Conservation (phyloP, 2,329 filamentous ascomycete genomes). For the Ustilaginoidea virens region DNA sequence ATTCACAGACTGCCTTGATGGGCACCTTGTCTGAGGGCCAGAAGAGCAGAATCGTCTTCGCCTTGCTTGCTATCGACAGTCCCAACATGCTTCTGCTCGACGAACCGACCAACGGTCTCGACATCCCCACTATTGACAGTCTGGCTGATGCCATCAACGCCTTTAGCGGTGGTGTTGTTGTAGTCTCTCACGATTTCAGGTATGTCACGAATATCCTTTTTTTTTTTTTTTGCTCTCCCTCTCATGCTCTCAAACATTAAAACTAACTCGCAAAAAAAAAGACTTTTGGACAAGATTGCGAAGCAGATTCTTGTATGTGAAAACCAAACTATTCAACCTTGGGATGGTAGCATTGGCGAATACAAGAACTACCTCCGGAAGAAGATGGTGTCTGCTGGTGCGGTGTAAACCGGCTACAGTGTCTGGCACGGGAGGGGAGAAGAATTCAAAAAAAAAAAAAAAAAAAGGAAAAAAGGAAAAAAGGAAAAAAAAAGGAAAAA, state of each 20-base stretch:
- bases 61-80: conserved; percentile 81
- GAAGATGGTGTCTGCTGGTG: conserved; percentile 88
- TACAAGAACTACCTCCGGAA: conserved; percentile 99
- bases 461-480: conserved; percentile 1
- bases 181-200: conserved; percentile 98
- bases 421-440: too few relatives aligned
- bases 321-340: conserved; percentile 82
- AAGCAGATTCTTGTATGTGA: conserved; percentile 99
- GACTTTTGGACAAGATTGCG: conserved; percentile 96
- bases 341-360: conserved; percentile 77
- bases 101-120: conserved; percentile 97
- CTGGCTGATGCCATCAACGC: conserved; percentile 95
- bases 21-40: conserved; percentile 95
- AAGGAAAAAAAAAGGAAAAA: background rate
- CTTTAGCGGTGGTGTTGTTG: conserved; percentile 90
- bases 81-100: conserved; percentile 98
- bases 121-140: conserved; percentile 97
- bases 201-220: too few relatives aligned
- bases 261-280: conserved; percentile 20
- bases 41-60: conserved; percentile 96
- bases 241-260: background rate
- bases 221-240: background rate
- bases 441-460: conserved; percentile 1
- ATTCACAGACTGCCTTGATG: conserved; percentile 92
- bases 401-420: conserved; percentile 51